These are phyloP conservation scores for Globisporangium takayamanum DNA, from an alignment of 352 stramenopile species.

Conservation along the genomic window DNA sequence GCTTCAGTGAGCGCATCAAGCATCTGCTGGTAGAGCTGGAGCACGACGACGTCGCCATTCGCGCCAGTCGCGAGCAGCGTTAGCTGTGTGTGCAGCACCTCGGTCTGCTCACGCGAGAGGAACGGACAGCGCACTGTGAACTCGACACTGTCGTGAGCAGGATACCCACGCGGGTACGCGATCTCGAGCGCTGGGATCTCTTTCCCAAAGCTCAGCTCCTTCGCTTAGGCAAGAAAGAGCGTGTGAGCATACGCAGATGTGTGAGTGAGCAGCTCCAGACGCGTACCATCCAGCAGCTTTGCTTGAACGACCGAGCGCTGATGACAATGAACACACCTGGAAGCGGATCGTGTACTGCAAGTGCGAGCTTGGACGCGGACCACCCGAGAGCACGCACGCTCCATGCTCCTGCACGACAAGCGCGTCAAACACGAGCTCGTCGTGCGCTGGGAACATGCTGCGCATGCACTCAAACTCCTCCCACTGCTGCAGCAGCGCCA, in stretches of 20 bases:
- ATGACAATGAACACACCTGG: conserved; percentile 15
- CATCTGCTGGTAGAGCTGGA: conserved; percentile 67
- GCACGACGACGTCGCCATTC: conserved; percentile 37
- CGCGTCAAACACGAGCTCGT: conserved; percentile 39
- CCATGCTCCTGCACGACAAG: conserved; percentile 23
- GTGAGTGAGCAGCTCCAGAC: neutral
- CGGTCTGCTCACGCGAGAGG: conserved; percentile 30
- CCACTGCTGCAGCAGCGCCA: conserved; percentile 25
- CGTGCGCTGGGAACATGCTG: conserved; percentile 54
- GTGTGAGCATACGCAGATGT: neutral
- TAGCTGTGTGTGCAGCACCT: conserved; percentile 33
- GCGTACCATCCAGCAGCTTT: too few relatives aligned
- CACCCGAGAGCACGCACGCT: conserved; percentile 6
- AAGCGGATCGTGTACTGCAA: conserved; percentile 46
- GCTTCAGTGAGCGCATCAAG: conserved; percentile 34
- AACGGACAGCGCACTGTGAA: conserved; percentile 51
- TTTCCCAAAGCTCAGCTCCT: conserved; percentile 13
- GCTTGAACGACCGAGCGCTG: neutral
- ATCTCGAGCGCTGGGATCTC: conserved; percentile 39
- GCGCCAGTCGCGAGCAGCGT: conserved; percentile 19
- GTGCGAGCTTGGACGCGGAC: conserved; percentile 6
- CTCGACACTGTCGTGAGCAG: conserved; percentile 13
- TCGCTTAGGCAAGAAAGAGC: neutral
- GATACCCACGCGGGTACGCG: conserved; percentile 37
- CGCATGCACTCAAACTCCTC: conserved; percentile 74